Evolutionary conservation across 371 early-diverging fungal genomes (phyloP).

Genomic region (Mucor mucedo): DNA sequence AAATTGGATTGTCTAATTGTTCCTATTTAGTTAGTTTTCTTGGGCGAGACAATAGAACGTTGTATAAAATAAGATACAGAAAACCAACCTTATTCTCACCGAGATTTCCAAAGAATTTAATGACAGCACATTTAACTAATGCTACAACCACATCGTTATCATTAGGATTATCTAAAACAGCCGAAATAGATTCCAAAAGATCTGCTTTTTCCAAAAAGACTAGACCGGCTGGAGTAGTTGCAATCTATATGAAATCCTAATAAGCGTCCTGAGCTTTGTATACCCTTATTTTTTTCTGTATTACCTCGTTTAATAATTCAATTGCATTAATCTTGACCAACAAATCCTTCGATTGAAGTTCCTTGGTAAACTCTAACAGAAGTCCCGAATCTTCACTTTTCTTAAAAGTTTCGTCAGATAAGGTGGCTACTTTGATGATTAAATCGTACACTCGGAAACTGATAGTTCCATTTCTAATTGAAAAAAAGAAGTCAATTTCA

Average conservation of each 20-base stretch:
- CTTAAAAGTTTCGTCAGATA: slow-evolving; percentile 49
- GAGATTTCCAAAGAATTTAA: slow-evolving; percentile 53
- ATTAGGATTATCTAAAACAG: slow-evolving; percentile 32
- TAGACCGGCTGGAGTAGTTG: slow-evolving; percentile 35
- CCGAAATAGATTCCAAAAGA: slow-evolving; percentile 35
- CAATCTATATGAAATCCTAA: slow-evolving; percentile 28
- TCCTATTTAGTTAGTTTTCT: neutral
- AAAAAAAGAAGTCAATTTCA: neutral
- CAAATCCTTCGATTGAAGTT: slow-evolving; percentile 47
- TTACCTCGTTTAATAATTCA: slow-evolving; percentile 55
- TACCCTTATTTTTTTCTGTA: neutral
- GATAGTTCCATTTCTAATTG: slow-evolving; percentile 43
- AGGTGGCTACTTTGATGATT: slow-evolving; percentile 42
- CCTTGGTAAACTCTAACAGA: slow-evolving; percentile 31
- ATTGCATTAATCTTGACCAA: slow-evolving; percentile 55
- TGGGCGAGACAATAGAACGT: too few relatives aligned
- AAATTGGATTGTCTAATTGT: slow-evolving; percentile 33
- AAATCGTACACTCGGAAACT: slow-evolving; percentile 59
- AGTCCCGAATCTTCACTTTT: slow-evolving; percentile 40
- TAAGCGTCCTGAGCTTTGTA: neutral
- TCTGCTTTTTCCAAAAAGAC: slow-evolving; percentile 42
- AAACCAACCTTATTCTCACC: slow-evolving; percentile 33
- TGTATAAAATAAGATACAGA: neutral
- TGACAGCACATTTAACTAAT: slow-evolving; percentile 42
- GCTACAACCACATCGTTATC: slow-evolving; percentile 36